A percentile compares a stretch with the other conserved stretches of the same genome.
These are phyloP conservation scores for Leishmania major DNA, from an alignment of 208 protist genomes.

Conservation along the genomic window DNA sequence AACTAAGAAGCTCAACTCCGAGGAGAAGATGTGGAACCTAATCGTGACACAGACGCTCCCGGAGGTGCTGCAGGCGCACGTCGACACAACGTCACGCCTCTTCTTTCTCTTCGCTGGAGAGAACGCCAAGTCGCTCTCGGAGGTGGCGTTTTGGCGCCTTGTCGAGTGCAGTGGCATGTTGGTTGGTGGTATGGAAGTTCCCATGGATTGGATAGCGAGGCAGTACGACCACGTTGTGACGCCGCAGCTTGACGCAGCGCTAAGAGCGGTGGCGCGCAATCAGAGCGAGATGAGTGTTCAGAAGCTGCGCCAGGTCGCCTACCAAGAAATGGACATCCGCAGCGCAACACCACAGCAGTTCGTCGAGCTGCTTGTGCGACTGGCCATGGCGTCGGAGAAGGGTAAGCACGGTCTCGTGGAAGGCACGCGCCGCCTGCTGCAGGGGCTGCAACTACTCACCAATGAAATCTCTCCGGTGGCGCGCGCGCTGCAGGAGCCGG, in stretches of 20 bases:
- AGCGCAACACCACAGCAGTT: conserved; percentile 67
- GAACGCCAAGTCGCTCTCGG: conserved; percentile 56
- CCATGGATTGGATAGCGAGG: conserved; percentile 38
- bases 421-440: conserved; percentile 48
- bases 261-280: conserved; percentile 42
- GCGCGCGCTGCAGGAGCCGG: conserved; percentile 36
- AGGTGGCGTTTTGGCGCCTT: conserved; percentile 85
- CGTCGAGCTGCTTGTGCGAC: conserved; percentile 71
- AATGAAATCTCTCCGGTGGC: conserved; percentile 24
- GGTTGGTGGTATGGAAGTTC: conserved; percentile 28
- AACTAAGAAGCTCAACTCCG: conserved; percentile 18
- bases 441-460: conserved; percentile 37
- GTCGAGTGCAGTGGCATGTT: conserved; percentile 40
- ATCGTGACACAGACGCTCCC: conserved; percentile 40
- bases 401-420: conserved; percentile 47
- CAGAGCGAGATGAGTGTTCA: conserved; percentile 46
- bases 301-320: conserved; percentile 49
- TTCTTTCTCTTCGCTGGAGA: conserved; percentile 77
- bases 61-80: conserved; percentile 46
- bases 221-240: conserved; percentile 81
- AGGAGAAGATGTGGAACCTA: conserved; percentile 46
- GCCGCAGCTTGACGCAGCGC: conserved; percentile 58
- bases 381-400: conserved; percentile 44
- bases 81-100: conserved; percentile 45
- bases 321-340: conserved; percentile 85